phyloP scores from a whole-genome alignment of 2,329 filamentous ascomycete genomes.

The Sclerotinia spermophila region DNA sequence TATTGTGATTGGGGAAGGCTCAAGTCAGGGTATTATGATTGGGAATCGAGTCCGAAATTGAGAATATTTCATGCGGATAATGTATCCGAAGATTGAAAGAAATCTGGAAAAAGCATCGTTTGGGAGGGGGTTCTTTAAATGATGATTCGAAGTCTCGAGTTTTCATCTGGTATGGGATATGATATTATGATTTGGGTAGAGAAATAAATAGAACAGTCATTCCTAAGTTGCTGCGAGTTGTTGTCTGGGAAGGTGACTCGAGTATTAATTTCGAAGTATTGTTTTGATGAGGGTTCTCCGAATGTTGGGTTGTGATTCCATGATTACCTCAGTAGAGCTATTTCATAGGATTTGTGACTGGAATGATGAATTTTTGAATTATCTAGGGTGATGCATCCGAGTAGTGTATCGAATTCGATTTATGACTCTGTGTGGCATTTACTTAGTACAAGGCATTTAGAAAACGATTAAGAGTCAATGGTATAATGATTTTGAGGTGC shows the following conservation, averaged over 20 bases:
- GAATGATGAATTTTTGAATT: background rate
- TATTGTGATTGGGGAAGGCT: too few species aligned
- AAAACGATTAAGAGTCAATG: background rate
- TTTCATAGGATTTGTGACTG: background rate
- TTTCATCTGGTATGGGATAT: background rate
- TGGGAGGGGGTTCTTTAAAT: background rate
- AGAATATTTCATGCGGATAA: fast-evolving
- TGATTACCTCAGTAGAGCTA: background rate
- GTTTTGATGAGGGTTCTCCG: background rate
- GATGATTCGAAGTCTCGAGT: background rate
- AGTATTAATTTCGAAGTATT: background rate
- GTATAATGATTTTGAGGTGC: too few species aligned
- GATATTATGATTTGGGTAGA: background rate
- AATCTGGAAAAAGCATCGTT: background rate
- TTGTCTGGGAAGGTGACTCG: background rate
- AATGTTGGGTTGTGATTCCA: background rate
- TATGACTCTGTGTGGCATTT: too few species aligned
- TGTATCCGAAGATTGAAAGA: background rate
- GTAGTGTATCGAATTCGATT: too few species aligned
- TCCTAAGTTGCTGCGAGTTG: background rate
- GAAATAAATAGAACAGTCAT: background rate
- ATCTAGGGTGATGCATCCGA: background rate
- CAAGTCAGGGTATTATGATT: background rate
- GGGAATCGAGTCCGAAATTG: background rate
- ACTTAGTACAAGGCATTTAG: too few species aligned